phyloP scores from a whole-genome alignment of 805 yeast genomes.

The Myxozyma melibiosi region DNA sequence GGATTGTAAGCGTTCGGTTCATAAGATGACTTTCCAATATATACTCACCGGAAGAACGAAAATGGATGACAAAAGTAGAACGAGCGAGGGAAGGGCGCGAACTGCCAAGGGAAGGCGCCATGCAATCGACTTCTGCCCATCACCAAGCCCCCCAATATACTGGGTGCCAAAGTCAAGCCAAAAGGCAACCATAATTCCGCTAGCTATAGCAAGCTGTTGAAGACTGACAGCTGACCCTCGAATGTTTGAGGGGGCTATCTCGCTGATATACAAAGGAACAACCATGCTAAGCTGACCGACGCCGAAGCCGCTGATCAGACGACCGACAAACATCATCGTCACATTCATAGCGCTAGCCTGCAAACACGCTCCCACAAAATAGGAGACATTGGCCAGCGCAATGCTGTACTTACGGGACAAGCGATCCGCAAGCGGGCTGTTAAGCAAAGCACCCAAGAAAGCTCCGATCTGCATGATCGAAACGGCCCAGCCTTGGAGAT shows the following conservation, averaged over 20 bases:
- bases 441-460: slow-evolving; percentile 29
- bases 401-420: slow-evolving; percentile 31
- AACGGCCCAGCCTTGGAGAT: slow-evolving; percentile 34
- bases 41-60: slow-evolving; percentile 45
- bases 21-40: too few relatives aligned
- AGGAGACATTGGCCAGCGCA: slow-evolving; percentile 24
- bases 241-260: slow-evolving; percentile 36
- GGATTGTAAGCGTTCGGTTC: too few relatives aligned
- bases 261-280: slow-evolving; percentile 46
- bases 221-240: slow-evolving; percentile 37
- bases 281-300: slow-evolving; percentile 56
- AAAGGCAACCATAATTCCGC: slow-evolving; percentile 41
- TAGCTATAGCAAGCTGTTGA: slow-evolving; percentile 40
- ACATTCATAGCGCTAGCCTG: slow-evolving; percentile 29
- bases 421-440: slow-evolving; percentile 30
- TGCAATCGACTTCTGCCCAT: slow-evolving; percentile 38
- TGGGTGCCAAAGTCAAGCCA: slow-evolving; percentile 49
- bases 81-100: slow-evolving; percentile 53
- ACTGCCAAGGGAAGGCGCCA: slow-evolving; percentile 54
- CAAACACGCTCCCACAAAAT: slow-evolving; percentile 24
- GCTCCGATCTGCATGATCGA: slow-evolving; percentile 33
- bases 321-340: slow-evolving; percentile 49
- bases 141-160: slow-evolving; percentile 45
- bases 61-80: slow-evolving; percentile 47
- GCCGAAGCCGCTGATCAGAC: slow-evolving; percentile 57